A percentile compares a stretch with the other conserved stretches of the same genome.
Conservation (phyloP, 176 grass and related monocot species). For the Urochloa ruziziensis region DNA sequence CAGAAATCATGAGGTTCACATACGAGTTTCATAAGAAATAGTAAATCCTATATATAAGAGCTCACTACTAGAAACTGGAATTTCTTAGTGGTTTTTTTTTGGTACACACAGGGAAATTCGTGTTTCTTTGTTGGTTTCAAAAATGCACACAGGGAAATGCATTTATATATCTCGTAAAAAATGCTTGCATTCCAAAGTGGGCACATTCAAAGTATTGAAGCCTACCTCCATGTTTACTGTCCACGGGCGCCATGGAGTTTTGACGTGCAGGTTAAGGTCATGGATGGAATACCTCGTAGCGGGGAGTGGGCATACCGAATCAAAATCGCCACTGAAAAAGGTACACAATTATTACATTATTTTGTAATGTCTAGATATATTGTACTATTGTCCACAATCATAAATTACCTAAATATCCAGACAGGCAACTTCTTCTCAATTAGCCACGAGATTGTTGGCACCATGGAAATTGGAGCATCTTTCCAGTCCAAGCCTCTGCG, state of each 20-base stretch:
- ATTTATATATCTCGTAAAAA: too few species aligned
- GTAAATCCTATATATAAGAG: too few species aligned
- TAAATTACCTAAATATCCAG: slow-evolving; percentile 46
- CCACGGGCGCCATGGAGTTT: slow-evolving; percentile 56
- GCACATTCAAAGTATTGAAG: background rate
- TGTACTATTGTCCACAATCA: background rate
- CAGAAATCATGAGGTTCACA: background rate
- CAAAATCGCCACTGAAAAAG: slow-evolving; percentile 44
- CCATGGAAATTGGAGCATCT: slow-evolving; percentile 22
- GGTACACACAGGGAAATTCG: too few species aligned
- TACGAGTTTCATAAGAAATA: background rate
- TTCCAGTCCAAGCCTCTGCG: slow-evolving; percentile 11
- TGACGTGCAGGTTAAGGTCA: slow-evolving; percentile 34
- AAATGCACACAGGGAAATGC: too few species aligned
- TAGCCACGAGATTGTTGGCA: slow-evolving; percentile 33
- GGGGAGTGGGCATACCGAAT: slow-evolving; percentile 37
- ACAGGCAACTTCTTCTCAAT: slow-evolving; percentile 27
- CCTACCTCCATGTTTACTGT: slow-evolving; percentile 34
- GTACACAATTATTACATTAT: background rate
- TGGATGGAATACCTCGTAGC: slow-evolving; percentile 36
- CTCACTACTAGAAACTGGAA: too few species aligned
- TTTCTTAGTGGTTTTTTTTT: too few species aligned
- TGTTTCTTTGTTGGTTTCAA: too few species aligned
- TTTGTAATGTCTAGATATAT: background rate
- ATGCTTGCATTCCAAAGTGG: background rate